Evolutionary conservation across 108 stramenopile genomes (phyloP).

Genomic region (Cylindrotheca fusiformis): DNA sequence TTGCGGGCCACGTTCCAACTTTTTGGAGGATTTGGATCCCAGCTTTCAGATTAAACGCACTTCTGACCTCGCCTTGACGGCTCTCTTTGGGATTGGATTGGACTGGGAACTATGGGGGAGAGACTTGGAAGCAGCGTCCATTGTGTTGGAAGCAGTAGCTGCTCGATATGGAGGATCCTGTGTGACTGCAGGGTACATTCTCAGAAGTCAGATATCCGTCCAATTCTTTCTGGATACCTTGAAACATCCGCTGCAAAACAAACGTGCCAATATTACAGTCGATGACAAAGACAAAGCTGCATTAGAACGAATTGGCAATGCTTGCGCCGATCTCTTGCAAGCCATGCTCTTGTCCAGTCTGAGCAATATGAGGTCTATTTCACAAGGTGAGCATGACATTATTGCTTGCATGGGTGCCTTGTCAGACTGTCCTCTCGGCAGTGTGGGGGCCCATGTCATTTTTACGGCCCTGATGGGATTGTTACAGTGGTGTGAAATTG

Average conservation of each 20-base stretch:
- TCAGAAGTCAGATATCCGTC: conserved; percentile 78
- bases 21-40: conserved; percentile 34
- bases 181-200: conserved; percentile 43
- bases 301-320: conserved; percentile 21
- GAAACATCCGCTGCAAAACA: conserved; percentile 39
- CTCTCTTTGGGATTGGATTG: conserved; percentile 75
- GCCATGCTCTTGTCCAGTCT: conserved; percentile 72
- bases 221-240: conserved; percentile 81
- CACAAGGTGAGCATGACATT: conserved; percentile 83
- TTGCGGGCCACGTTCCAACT: conserved; percentile 44
- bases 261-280: not conserved
- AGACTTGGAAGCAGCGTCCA: conserved; percentile 40
- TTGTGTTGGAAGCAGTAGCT: conserved; percentile 53
- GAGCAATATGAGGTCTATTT: conserved; percentile 46
- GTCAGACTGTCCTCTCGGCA: conserved; percentile 74
- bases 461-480: conserved; percentile 63
- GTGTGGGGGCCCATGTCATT: conserved; percentile 61
- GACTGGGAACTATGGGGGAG: conserved; percentile 79
- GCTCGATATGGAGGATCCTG: conserved; percentile 48
- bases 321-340: conserved; percentile 44
- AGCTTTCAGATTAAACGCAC: conserved; percentile 58
- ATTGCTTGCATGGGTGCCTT: conserved; percentile 70
- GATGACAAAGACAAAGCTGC: conserved; percentile 16
- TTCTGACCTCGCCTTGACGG: conserved; percentile 71
- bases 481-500: conserved; percentile 65